Percentiles rank a stretch among this genome's conserved stretches.
These are phyloP conservation scores for Yamadazyma taylorii DNA, from an alignment of 1,139 yeast genomes.

Conservation along the genomic window DNA sequence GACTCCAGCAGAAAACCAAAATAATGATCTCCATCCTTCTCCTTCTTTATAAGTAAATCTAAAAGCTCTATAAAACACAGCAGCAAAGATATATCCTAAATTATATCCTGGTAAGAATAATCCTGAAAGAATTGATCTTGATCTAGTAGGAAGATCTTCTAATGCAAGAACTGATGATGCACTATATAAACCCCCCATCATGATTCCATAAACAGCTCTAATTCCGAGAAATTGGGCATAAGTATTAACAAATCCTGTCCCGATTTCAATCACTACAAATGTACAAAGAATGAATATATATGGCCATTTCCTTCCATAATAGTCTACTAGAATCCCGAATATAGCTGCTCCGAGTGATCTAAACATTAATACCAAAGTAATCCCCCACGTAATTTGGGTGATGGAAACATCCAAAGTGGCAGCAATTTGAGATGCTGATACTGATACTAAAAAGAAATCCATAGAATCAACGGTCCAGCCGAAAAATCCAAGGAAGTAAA, in stretches of 20 bases:
- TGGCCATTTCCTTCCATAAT: constrained; percentile 75
- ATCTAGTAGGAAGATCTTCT: constrained; percentile 35
- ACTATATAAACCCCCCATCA: constrained; percentile 43
- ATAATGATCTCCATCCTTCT: constrained; percentile 40
- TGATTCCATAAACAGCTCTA: constrained; percentile 39
- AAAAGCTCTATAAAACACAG: constrained; percentile 44
- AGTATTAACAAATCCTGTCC: constrained; percentile 68
- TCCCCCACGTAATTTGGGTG: constrained; percentile 72
- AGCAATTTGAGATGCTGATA: constrained; percentile 60
- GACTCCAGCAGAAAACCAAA: constrained; percentile 46
- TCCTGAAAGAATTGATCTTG: constrained; percentile 39
- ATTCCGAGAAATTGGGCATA: constrained; percentile 67
- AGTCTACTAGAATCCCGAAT: constrained; percentile 67
- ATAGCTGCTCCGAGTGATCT: constrained; percentile 76
- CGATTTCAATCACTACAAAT: constrained; percentile 63
- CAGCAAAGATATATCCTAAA: constrained; percentile 38
- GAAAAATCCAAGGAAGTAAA: constrained; percentile 60
- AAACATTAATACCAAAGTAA: constrained; percentile 75
- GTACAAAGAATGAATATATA: constrained; percentile 52
- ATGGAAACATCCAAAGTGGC: constrained; percentile 47
- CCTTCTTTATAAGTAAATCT: constrained; percentile 56
- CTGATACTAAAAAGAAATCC: constrained; percentile 71
- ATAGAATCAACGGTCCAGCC: constrained; percentile 84
- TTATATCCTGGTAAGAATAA: constrained; percentile 42
- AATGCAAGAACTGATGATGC: constrained; percentile 32